Evolutionary conservation across 1,139 yeast species (phyloP), one percentile per base, ranked within the genome.

Genomic region (Scheffersomyces segobiensis): DNA sequence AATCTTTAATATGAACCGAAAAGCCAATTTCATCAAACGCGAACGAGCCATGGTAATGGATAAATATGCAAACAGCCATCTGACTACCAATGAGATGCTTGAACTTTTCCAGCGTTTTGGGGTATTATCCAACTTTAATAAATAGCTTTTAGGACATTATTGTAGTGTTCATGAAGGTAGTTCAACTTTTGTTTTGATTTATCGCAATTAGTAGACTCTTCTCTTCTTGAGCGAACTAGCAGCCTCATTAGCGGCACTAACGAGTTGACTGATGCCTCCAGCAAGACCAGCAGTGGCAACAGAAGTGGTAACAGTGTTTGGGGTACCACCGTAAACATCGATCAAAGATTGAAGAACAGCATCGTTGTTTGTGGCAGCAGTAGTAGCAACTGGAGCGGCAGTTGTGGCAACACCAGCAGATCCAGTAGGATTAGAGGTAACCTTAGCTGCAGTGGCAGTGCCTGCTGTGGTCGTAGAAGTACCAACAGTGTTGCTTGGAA

Each of bases 181-280:
- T 24, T 48, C 42, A 32, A 10, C 42, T 32, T 32, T 32, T 32
- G 42, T 32, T 32, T 32, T 32, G 42, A 32, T 42, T 39, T 52
- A 53, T 47, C 26, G 24, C 24, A 53, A 56, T 58, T 63, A 65
- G 63, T 65, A 65, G 66, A 62, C 63, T 65, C 68, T 65, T 65
- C 67, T 65, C 58, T 55, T 63, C 59, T 60, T 61, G 49, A 53
- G 47, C 32, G 52, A 19, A 21, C 52, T 59, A 24, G 68, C 58
- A 46, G 72, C 57, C 52, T 67, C 57, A 53, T 71, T 54, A 48
- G 69, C 53, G 51, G 69, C 52, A 51, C 65, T 52, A 49, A 66
- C 53, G 7, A 66, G 42, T 19, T 64, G 57, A 52, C 67, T 56
- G 51, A 70, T 59, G 46, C 68, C 47, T 49, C 62, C 49, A 21